Evolutionary conservation across 208 protist species (phyloP).

Genomic region (Trichomonas gallinae): DNA sequence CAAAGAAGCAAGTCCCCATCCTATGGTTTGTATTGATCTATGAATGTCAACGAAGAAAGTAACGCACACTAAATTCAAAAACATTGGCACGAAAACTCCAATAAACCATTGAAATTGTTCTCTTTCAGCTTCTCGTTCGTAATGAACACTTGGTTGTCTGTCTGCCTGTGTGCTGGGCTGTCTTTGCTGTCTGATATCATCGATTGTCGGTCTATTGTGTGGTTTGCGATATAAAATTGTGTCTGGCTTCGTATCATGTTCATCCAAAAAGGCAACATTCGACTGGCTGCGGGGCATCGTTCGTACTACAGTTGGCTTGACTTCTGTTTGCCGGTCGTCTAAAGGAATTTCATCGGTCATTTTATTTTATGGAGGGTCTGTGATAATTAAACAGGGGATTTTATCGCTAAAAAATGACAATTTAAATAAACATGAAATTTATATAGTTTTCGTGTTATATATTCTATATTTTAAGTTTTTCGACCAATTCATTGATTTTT

Average conservation of each 20-base stretch:
- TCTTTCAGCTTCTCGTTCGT: background rate
- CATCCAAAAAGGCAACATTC: background rate
- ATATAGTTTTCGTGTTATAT: no score
- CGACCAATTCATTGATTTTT: no score
- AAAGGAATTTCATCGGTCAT: no score
- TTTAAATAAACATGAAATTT: no score
- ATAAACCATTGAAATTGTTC: background rate
- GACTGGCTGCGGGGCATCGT: background rate
- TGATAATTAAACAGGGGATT: no score
- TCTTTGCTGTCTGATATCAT: background rate
- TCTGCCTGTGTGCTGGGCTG: background rate
- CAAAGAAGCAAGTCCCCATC: background rate
- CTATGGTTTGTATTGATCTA: background rate
- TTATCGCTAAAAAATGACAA: no score
- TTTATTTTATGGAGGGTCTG: no score
- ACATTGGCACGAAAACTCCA: background rate
- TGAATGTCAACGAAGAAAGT: background rate
- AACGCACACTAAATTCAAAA: background rate
- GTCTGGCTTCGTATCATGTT: background rate
- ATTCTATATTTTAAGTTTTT: no score
- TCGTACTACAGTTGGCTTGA: no score
- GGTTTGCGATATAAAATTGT: background rate
- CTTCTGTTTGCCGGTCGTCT: no score
- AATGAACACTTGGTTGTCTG: background rate
- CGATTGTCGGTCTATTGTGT: background rate